A percentile compares a stretch with the other conserved stretches of the same genome.
Conservation (phyloP, 2,329 filamentous ascomycete genomes). For the Elsinoe australis region DNA sequence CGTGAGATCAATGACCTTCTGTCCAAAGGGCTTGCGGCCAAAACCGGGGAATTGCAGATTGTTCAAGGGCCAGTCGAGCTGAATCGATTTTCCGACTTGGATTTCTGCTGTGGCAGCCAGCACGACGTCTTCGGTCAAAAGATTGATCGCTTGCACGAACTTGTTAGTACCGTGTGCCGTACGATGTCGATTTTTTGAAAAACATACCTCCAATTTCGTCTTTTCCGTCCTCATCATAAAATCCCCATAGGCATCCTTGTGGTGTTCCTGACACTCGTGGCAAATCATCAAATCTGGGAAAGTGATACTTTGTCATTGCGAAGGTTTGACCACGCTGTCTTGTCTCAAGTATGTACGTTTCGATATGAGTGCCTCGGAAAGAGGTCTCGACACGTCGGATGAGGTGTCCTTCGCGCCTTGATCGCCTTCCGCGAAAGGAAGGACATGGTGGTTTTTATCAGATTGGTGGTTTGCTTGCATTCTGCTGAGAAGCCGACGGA, state of each 20-base stretch:
- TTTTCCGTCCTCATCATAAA: conserved; percentile 39
- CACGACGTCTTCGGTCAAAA: conserved; percentile 39
- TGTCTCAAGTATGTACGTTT: no score
- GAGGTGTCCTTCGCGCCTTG: no score
- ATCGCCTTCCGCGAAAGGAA: no score
- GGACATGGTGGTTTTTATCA: no score
- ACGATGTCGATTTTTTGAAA: no score
- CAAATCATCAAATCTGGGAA: conserved; percentile 37
- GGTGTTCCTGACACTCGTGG: conserved; percentile 37
- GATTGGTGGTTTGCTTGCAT: no score
- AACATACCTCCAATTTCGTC: conserved; percentile 39
- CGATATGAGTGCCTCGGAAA: no score
- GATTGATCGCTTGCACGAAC: conserved; percentile 28
- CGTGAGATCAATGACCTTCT: conserved; percentile 27
- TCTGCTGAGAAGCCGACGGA: no score
- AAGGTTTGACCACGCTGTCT: no score
- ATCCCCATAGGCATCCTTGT: conserved; percentile 37
- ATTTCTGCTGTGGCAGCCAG: conserved; percentile 38
- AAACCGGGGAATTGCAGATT: conserved; percentile 34
- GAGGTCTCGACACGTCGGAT: no score
- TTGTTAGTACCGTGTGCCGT: no score
- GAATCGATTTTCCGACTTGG: conserved; percentile 35
- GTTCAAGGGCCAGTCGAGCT: conserved; percentile 34
- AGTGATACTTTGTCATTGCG: conserved; percentile 21
- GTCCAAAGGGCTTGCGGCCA: conserved; percentile 29